Percentiles rank a stretch among this genome's conserved stretches.
phyloP scores from a whole-genome alignment of 2,329 filamentous ascomycete species.

The Cladophialophora yegresii region DNA sequence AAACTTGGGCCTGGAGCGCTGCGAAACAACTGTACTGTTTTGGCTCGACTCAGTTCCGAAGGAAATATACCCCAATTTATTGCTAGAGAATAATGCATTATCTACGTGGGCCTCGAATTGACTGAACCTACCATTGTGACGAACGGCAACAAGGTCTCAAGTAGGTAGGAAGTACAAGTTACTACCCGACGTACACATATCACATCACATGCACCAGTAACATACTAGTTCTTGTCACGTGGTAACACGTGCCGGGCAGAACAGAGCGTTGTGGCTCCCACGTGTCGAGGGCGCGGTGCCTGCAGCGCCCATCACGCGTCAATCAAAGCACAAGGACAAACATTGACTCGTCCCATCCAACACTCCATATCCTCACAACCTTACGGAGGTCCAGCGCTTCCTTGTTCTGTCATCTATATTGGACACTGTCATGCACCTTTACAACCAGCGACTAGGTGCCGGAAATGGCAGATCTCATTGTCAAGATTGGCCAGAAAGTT shows the following conservation, averaged over 20 bases:
- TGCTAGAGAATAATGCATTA: constrained; percentile 23
- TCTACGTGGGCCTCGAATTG: neutral
- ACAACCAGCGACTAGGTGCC: constrained; percentile 9
- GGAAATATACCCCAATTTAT: constrained; percentile 31
- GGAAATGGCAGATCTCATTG: constrained; percentile 43
- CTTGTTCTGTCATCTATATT: neutral
- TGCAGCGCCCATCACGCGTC: neutral
- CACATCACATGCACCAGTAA: no score
- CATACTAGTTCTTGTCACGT: neutral
- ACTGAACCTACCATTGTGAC: neutral
- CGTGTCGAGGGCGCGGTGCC: neutral
- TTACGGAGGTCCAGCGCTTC: neutral
- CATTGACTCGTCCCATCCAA: neutral
- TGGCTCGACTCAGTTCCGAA: constrained; percentile 20
- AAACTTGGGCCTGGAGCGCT: constrained; percentile 10
- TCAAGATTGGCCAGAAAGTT: constrained; percentile 68
- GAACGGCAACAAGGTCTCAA: neutral
- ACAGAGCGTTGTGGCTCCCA: neutral
- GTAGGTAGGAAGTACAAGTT: no score
- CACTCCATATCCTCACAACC: neutral
- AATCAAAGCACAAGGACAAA: neutral
- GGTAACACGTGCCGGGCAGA: neutral
- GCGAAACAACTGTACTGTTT: constrained; percentile 18
- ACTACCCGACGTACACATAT: no score
- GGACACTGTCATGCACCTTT: constrained; percentile 26